Conservation (phyloP, 306 rosid species). For the Vigna trinervia region DNA sequence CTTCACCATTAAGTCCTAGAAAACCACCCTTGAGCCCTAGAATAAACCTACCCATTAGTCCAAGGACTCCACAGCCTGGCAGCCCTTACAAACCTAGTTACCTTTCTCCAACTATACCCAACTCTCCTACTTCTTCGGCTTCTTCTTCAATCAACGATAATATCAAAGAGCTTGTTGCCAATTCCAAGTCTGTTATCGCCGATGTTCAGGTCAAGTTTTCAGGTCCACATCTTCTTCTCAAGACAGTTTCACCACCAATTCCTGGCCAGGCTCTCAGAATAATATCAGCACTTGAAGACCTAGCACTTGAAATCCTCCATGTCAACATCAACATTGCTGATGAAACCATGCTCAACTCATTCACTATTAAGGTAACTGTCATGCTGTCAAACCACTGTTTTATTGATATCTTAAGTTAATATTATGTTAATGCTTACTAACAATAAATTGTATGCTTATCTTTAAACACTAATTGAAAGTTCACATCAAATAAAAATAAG, state of each 20-base stretch:
- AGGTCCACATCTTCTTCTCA: conserved; percentile 72
- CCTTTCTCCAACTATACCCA: conserved; percentile 55
- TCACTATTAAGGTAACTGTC: conserved; percentile 76
- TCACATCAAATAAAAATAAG: no score
- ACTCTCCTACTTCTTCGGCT: conserved; percentile 66
- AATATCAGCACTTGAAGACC: conserved; percentile 70
- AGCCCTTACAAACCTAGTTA: conserved; percentile 79
- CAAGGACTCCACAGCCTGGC: conserved; percentile 89
- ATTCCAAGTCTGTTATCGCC: conserved; percentile 65
- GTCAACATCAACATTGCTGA: conserved; percentile 58
- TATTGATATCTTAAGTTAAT: not conserved
- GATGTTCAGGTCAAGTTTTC: conserved; percentile 90
- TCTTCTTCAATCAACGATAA: conserved; percentile 59
- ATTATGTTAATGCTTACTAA: not conserved
- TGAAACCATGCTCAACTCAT: conserved; percentile 68
- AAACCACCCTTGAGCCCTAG: conserved; percentile 87
- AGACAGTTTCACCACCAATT: conserved; percentile 69
- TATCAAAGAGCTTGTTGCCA: conserved; percentile 75
- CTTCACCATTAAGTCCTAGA: conserved; percentile 76
- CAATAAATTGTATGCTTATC: not conserved
- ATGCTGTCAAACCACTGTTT: not conserved
- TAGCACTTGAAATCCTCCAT: conserved; percentile 71
- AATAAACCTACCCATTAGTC: conserved; percentile 81
- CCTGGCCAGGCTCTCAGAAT: conserved; percentile 77
- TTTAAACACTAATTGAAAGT: not conserved